Percentiles rank a stretch among this genome's conserved stretches.
These are phyloP conservation scores for Amyloporia xantha DNA, from an alignment of 768 basidiomycete genomes.

Conservation along the genomic window DNA sequence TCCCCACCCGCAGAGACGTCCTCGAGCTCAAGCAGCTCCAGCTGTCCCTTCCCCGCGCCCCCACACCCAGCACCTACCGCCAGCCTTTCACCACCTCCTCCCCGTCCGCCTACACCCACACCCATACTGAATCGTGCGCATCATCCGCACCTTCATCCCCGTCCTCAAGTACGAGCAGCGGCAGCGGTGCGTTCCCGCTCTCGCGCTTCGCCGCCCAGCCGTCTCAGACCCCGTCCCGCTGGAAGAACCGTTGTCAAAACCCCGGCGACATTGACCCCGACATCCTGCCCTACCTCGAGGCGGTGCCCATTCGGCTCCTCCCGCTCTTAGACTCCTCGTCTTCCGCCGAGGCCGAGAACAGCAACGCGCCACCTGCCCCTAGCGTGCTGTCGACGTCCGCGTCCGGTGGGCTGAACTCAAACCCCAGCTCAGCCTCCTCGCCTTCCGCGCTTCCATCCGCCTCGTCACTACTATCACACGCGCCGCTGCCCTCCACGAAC, in stretches of 20 bases:
- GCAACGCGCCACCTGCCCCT: conserved; percentile 7
- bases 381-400: conserved; percentile 2
- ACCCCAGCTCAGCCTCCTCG: conserved; percentile 5
- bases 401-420: not conserved
- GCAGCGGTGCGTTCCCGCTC: conserved; percentile 39
- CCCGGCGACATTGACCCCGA: conserved; percentile 16
- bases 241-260: conserved; percentile 22
- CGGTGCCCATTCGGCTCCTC: conserved; percentile 58
- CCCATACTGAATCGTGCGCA: too few species aligned
- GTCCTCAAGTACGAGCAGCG: conserved; percentile 39
- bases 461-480: conserved; percentile 2
- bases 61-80: conserved; percentile 14
- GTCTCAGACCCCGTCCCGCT: conserved; percentile 36
- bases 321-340: conserved; percentile 36
- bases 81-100: conserved; percentile 23
- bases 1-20: conserved; percentile 15
- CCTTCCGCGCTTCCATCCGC: not conserved
- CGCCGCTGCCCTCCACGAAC: not conserved
- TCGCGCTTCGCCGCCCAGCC: conserved; percentile 30
- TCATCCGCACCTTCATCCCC: too few species aligned
- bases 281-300: conserved; percentile 27
- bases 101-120: conserved; percentile 7
- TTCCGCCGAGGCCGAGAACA: conserved; percentile 5
- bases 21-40: conserved; percentile 68
- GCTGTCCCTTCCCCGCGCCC: conserved; percentile 48